These are phyloP conservation scores for Leccinellum rugosiceps DNA, from an alignment of 768 basidiomycete species.

Conservation along the genomic window DNA sequence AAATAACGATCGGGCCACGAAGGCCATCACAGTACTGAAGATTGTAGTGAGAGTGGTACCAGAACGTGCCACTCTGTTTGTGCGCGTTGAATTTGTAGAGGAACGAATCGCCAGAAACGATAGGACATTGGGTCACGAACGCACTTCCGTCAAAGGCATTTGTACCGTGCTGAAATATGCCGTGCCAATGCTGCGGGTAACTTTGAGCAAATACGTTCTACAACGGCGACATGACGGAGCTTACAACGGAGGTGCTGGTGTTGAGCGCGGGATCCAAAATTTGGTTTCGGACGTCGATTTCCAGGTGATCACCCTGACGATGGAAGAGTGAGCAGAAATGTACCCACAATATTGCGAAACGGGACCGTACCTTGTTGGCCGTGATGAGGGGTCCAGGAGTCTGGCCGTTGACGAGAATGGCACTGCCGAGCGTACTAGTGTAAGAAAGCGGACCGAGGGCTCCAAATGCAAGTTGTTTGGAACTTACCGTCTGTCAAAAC, in stretches of 20 bases:
- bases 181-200: slow-evolving; percentile 43
- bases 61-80: slow-evolving; percentile 38
- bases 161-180: slow-evolving; percentile 40
- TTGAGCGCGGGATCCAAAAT: slow-evolving; percentile 39
- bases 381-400: slow-evolving; percentile 41
- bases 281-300: slow-evolving; percentile 40
- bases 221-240: slow-evolving; percentile 2
- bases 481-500: slow-evolving; percentile 33
- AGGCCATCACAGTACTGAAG: slow-evolving; percentile 57
- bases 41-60: slow-evolving; percentile 47
- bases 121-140: slow-evolving; percentile 49
- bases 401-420: slow-evolving; percentile 40
- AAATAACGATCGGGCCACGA: slow-evolving; percentile 46
- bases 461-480: neutral
- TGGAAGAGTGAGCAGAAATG: neutral
- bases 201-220: neutral
- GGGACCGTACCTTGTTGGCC: slow-evolving; percentile 34
- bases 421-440: slow-evolving; percentile 22
- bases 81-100: slow-evolving; percentile 34
- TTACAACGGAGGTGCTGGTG: slow-evolving; percentile 40
- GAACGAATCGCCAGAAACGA: slow-evolving; percentile 37
- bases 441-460: neutral
- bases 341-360: neutral
- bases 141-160: slow-evolving; percentile 46
- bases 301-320: slow-evolving; percentile 36